These are phyloP conservation scores for Lecanicillium sp. DNA, from an alignment of 2,329 filamentous ascomycete genomes.

Conservation along the genomic window DNA sequence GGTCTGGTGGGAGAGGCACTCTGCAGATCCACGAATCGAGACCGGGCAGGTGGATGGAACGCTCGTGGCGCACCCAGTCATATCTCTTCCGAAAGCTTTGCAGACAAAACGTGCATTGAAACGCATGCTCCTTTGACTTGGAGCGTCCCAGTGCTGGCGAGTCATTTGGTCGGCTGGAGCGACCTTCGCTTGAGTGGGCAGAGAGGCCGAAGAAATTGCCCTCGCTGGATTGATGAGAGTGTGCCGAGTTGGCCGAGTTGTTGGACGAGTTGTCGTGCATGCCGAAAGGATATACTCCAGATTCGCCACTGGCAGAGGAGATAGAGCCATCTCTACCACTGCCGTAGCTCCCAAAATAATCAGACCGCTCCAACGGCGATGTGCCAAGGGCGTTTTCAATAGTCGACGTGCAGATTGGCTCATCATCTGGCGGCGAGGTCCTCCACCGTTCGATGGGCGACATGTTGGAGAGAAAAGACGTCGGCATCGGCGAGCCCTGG, in stretches of 20 bases:
- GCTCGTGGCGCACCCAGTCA: constrained; percentile 39
- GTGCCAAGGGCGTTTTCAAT: constrained; percentile 27
- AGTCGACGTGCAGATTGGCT: constrained; percentile 28
- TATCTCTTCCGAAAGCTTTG: constrained; percentile 31
- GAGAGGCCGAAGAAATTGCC: constrained; percentile 3
- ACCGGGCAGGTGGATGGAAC: constrained; percentile 37
- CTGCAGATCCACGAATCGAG: constrained; percentile 42
- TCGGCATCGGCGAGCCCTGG: constrained; percentile 35
- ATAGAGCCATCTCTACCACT: constrained; percentile 18
- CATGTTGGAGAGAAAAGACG: constrained; percentile 23
- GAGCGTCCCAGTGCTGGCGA: not conserved
- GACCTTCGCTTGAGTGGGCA: constrained; percentile 8
- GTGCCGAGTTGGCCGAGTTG: constrained; percentile 9
- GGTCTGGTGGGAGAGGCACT: constrained; percentile 22
- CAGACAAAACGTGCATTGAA: constrained; percentile 29
- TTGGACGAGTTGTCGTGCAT: constrained; percentile 13
- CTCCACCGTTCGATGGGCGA: constrained; percentile 37
- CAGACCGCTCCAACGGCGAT: constrained; percentile 7
- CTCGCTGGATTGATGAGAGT: constrained; percentile 9
- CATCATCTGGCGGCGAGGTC: constrained; percentile 35
- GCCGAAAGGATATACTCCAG: constrained; percentile 13
- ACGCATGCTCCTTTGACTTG: constrained; percentile 14
- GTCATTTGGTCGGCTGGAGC: not conserved
- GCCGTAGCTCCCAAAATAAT: constrained; percentile 11
- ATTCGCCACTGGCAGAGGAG: constrained; percentile 23